These are phyloP conservation scores for Collybiopsis confluens DNA, from an alignment of 768 basidiomycete species.

Conservation along the genomic window DNA sequence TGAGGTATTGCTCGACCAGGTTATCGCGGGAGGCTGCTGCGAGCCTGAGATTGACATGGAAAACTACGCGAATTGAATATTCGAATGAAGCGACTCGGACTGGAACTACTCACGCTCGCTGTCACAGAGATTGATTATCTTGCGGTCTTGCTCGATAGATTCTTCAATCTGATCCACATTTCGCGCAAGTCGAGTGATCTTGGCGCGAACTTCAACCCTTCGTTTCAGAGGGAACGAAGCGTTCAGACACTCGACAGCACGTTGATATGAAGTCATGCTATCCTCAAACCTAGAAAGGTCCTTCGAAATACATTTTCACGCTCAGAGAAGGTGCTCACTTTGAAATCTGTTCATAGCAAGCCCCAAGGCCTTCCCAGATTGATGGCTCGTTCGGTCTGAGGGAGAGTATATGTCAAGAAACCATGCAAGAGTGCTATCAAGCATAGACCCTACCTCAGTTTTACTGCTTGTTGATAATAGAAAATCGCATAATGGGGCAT, in stretches of 20 bases:
- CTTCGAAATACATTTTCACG: background rate
- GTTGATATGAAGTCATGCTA: background rate
- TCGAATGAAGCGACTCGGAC: background rate
- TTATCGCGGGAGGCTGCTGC: background rate
- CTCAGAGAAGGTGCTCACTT: background rate
- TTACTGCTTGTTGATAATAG: slow-evolving; percentile 30
- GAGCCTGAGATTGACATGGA: background rate
- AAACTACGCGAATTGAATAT: background rate
- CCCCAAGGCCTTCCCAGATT: slow-evolving; percentile 7
- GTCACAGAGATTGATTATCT: slow-evolving; percentile 1
- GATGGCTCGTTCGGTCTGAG: slow-evolving; percentile 4
- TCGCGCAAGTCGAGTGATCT: background rate
- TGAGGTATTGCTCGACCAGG: background rate
- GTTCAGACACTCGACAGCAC: background rate
- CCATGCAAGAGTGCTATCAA: background rate
- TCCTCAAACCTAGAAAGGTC: background rate
- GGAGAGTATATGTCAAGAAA: background rate
- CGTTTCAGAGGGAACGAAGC: background rate
- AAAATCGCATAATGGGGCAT: slow-evolving; percentile 77
- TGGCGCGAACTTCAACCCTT: background rate
- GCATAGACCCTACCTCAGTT: slow-evolving; percentile 3
- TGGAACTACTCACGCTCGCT: background rate
- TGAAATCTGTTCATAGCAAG: background rate
- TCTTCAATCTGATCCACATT: background rate
- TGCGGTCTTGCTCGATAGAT: background rate